Conservation (phyloP, 202 grass and related monocot genomes). For the Musa balbisiana region DNA sequence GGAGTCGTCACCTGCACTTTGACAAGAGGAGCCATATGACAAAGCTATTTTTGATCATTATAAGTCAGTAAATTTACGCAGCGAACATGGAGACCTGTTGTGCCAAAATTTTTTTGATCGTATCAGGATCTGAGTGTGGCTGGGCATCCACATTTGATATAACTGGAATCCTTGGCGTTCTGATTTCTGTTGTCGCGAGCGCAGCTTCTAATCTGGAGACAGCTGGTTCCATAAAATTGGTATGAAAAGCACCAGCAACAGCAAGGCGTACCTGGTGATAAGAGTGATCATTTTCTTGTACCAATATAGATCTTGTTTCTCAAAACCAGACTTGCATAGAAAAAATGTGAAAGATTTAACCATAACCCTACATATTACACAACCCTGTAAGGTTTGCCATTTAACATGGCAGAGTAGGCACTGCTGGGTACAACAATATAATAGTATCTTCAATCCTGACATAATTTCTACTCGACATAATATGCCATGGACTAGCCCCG, state of each 20-base stretch:
- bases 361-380: no score
- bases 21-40: not conserved
- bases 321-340: no score
- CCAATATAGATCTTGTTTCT: not conserved
- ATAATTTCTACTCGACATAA: no score
- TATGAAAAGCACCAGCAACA: conserved; percentile 92
- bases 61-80: not conserved
- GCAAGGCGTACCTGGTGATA: conserved; percentile 67
- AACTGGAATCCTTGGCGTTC: conserved; percentile 69
- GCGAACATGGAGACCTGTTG: conserved; percentile 35
- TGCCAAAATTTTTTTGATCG: conserved; percentile 80
- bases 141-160: conserved; percentile 92
- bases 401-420: no score
- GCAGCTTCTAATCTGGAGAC: conserved; percentile 83
- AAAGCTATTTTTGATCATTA: conserved; percentile 9
- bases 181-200: conserved; percentile 60
- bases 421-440: no score
- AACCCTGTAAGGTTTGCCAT: no score
- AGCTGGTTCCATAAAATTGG: conserved; percentile 83
- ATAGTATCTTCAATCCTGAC: no score
- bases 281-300: not conserved
- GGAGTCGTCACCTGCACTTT: conserved; percentile 73
- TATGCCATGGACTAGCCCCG: no score
- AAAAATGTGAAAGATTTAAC: no score
- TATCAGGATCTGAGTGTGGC: conserved; percentile 68